These are phyloP conservation scores for Dioszegia aurantiaca DNA, from an alignment of 768 basidiomycete genomes.

Conservation along the genomic window DNA sequence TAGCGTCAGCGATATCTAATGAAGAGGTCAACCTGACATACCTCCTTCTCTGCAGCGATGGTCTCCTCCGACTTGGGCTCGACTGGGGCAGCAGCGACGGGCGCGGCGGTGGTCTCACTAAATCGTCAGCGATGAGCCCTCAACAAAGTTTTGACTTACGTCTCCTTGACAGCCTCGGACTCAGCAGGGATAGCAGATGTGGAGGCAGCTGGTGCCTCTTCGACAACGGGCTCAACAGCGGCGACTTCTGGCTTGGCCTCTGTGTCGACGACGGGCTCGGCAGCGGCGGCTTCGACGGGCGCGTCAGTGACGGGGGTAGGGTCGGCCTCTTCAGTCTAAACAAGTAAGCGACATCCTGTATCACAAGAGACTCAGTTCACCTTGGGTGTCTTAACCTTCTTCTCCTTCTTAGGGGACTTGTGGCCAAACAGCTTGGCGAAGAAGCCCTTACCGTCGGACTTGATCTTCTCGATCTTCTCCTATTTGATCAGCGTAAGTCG, in stretches of 20 bases:
- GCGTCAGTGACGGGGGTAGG: constrained; percentile 26
- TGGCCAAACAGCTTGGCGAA: constrained; percentile 71
- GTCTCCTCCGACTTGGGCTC: constrained; percentile 49
- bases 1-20: background rate
- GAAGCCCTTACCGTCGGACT: constrained; percentile 61
- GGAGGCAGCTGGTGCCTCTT: constrained; percentile 19
- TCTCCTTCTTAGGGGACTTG: constrained; percentile 54
- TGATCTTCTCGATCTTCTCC: constrained; percentile 57
- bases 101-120: constrained; percentile 45
- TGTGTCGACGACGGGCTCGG: constrained; percentile 20
- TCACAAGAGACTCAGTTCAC: constrained; percentile 19
- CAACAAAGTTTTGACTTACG: constrained; percentile 55
- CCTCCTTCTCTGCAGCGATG: constrained; percentile 56
- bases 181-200: constrained; percentile 18
- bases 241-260: constrained; percentile 14
- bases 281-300: constrained; percentile 52
- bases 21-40: constrained; percentile 36
- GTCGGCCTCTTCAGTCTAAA: constrained; percentile 46
- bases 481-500: constrained; percentile 5
- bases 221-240: constrained; percentile 55
- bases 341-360: constrained; percentile 15
- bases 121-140: constrained; percentile 14
- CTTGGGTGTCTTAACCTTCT: constrained; percentile 64
- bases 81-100: constrained; percentile 51
- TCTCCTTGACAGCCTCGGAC: constrained; percentile 60